These are phyloP conservation scores for Carpinus fangiana DNA, from an alignment of 306 rosid species.

Conservation along the genomic window DNA sequence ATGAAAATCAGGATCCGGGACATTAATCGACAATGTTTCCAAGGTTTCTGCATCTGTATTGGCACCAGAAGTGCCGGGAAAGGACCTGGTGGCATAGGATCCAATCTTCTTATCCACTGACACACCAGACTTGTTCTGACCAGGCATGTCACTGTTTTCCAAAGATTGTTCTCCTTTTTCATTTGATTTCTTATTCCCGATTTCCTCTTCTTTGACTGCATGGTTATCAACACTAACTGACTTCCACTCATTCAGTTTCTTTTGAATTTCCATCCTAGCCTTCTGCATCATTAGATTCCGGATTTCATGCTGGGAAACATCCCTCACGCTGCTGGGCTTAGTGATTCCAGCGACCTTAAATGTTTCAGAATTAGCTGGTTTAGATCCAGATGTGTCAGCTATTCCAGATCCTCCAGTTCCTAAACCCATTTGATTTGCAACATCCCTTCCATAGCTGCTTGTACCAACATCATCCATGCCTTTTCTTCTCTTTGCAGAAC, in stretches of 20 bases:
- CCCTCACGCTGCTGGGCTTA: slow-evolving; percentile 32
- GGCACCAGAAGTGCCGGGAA: slow-evolving; percentile 20
- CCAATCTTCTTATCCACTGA: slow-evolving; percentile 24
- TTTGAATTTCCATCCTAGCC: slow-evolving; percentile 65
- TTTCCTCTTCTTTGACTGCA: slow-evolving; percentile 19
- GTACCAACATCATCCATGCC: slow-evolving; percentile 49
- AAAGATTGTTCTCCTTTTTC: slow-evolving; percentile 28
- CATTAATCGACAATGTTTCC: slow-evolving; percentile 47
- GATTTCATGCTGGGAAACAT: slow-evolving; percentile 41
- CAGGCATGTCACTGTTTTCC: slow-evolving; percentile 6
- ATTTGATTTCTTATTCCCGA: slow-evolving; percentile 18
- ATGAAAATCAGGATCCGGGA: slow-evolving; percentile 86
- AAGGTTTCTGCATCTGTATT: slow-evolving; percentile 16
- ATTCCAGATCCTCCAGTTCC: slow-evolving; percentile 44
- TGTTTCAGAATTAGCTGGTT: slow-evolving; percentile 25
- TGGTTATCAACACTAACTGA: slow-evolving; percentile 19
- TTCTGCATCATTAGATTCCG: slow-evolving; percentile 51
- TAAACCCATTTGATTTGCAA: slow-evolving; percentile 40
- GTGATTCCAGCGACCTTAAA: slow-evolving; percentile 28
- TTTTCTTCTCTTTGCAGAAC: slow-evolving; percentile 66
- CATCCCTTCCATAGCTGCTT: slow-evolving; percentile 36
- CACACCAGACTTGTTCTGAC: slow-evolving; percentile 5
- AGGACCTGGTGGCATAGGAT: slow-evolving; percentile 17
- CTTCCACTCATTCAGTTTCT: slow-evolving; percentile 45
- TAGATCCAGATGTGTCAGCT: slow-evolving; percentile 30